Percentiles rank a stretch among this genome's conserved stretches.
Conservation (phyloP, 2,329 filamentous ascomycete genomes). For the Chalaropsis ovoidea region DNA sequence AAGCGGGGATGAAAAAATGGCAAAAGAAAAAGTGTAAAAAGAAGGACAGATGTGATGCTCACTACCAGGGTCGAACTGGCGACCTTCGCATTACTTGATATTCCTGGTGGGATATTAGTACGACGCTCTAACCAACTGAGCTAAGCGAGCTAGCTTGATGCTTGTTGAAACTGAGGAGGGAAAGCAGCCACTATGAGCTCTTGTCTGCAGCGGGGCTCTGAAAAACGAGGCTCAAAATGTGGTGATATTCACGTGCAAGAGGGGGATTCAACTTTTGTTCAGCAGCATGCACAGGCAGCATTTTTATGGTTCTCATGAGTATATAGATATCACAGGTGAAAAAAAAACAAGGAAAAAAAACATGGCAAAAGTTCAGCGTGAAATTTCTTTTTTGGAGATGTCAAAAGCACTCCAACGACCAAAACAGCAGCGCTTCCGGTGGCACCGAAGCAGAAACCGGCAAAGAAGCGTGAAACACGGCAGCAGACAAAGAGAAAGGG, state of each 20-base stretch:
- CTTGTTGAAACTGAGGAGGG: background rate
- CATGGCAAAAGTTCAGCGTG: background rate
- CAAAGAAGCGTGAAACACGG: background rate
- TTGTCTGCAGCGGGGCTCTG: background rate
- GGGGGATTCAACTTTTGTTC: background rate
- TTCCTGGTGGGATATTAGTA: slow-evolving; percentile 24
- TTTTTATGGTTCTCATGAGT: background rate
- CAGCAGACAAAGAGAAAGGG: slow-evolving; percentile 6
- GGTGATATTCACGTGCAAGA: no score
- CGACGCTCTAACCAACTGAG: slow-evolving; percentile 25
- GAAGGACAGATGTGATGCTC: slow-evolving; percentile 12
- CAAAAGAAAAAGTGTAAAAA: background rate
- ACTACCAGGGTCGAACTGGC: slow-evolving; percentile 25
- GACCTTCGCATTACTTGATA: slow-evolving; percentile 24
- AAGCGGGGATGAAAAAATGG: background rate
- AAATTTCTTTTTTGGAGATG: background rate
- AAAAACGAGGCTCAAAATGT: no score
- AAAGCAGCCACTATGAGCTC: background rate
- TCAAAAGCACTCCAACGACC: background rate
- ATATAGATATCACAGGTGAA: background rate
- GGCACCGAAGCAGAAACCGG: background rate
- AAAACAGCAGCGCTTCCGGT: slow-evolving; percentile 11
- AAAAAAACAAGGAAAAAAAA: background rate
- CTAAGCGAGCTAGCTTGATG: slow-evolving; percentile 22
- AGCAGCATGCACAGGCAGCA: background rate